phyloP scores from a whole-genome alignment of 2,329 filamentous ascomycete genomes.

The Fusarium mexicanum region DNA sequence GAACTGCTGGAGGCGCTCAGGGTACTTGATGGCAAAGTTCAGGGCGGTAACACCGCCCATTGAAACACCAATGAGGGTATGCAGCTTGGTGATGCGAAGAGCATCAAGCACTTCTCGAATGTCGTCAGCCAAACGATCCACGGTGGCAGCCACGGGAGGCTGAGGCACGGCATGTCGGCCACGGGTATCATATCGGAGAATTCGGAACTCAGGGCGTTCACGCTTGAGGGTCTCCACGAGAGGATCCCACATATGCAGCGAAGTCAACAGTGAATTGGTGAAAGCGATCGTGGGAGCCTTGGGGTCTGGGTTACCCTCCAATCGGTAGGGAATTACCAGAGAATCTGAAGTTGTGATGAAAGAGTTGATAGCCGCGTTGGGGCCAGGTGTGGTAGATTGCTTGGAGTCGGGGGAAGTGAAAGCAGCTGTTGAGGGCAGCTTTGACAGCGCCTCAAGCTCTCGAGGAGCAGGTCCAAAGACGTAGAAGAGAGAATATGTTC shows the following conservation, averaged over 20 bases:
- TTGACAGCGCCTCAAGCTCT: constrained; percentile 68
- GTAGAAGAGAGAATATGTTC: constrained; percentile 78
- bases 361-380: constrained; percentile 69
- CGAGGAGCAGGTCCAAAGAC: constrained; percentile 80
- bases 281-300: constrained; percentile 78
- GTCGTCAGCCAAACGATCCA: constrained; percentile 76
- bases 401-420: constrained; percentile 65
- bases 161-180: constrained; percentile 67
- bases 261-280: constrained; percentile 82
- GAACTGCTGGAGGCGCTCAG: constrained; percentile 67
- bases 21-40: constrained; percentile 75
- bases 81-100: constrained; percentile 73
- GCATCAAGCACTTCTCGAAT: constrained; percentile 72
- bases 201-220: constrained; percentile 71
- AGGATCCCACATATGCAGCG: constrained; percentile 82
- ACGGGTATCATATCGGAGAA: constrained; percentile 81
- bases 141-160: constrained; percentile 61
- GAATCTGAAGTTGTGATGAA: constrained; percentile 75
- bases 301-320: constrained; percentile 76
- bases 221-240: constrained; percentile 71
- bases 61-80: constrained; percentile 78
- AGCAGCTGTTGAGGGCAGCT: constrained; percentile 56
- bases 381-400: constrained; percentile 64
- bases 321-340: constrained; percentile 74
- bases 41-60: constrained; percentile 84